phyloP scores from a whole-genome alignment of 192 early-diverging fungal genomes.

The Linnemannia zychae region DNA sequence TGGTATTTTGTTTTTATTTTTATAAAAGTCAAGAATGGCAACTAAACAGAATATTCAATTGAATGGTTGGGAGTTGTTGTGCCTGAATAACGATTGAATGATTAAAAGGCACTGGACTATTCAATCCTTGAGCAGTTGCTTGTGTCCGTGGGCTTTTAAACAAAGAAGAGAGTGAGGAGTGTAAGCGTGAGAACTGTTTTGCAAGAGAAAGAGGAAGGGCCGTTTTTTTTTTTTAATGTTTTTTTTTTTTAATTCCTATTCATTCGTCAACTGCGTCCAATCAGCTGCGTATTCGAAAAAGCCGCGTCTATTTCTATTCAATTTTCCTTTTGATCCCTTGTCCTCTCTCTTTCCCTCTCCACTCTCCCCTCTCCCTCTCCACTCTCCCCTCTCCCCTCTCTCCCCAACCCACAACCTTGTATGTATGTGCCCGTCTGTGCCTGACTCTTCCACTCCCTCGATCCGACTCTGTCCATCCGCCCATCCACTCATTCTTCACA shows the following conservation, averaged over 20 bases:
- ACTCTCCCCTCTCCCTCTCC: background rate
- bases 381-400: background rate
- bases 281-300: background rate
- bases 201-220: too few relatives aligned
- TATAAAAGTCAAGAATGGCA: background rate
- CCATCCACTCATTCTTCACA: background rate
- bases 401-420: background rate
- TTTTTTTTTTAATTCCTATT: background rate
- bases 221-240: too few relatives aligned
- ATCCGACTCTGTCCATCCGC: conserved; percentile 9
- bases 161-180: too few relatives aligned
- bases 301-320: background rate
- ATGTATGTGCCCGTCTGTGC: background rate
- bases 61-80: background rate
- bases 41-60: background rate
- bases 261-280: background rate
- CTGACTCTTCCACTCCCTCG: background rate
- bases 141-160: too few relatives aligned
- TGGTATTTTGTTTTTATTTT: background rate
- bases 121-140: too few relatives aligned
- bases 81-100: background rate
- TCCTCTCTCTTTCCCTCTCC: background rate
- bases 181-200: too few relatives aligned
- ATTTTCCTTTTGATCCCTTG: background rate
- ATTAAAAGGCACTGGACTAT: background rate